phyloP scores from a whole-genome alignment of 768 basidiomycete genomes.

The Thelephora ganbajun region DNA sequence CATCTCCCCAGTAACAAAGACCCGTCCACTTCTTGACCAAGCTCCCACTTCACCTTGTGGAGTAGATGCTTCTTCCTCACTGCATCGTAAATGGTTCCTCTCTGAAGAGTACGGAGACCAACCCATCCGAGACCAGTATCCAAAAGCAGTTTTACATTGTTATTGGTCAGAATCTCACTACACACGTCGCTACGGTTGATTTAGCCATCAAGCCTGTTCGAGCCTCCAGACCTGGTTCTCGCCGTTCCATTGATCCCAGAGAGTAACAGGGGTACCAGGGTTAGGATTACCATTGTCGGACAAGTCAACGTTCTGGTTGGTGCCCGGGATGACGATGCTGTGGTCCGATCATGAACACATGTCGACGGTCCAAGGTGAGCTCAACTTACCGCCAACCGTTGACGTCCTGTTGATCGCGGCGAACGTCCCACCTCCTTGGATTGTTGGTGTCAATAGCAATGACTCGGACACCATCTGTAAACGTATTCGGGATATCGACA shows the following conservation, averaged over 20 bases:
- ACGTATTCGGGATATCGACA: conserved; percentile 10
- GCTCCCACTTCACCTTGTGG: conserved; percentile 8
- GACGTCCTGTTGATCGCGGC: conserved; percentile 26
- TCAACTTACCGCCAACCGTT: conserved; percentile 27
- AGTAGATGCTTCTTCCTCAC: conserved; percentile 12
- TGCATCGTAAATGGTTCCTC: conserved; percentile 29
- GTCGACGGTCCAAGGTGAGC: background rate
- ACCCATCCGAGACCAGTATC: too few relatives aligned
- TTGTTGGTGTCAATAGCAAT: conserved; percentile 22
- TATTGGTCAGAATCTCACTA: too few relatives aligned
- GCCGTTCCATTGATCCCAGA: conserved; percentile 37
- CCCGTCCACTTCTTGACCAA: conserved; percentile 14
- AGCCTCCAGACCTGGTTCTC: conserved; percentile 42
- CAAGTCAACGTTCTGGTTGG: conserved; percentile 32
- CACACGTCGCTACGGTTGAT: background rate
- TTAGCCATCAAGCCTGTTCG: conserved; percentile 10
- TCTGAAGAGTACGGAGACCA: too few relatives aligned
- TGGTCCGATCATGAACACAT: background rate
- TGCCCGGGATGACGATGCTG: conserved; percentile 34
- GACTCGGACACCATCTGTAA: conserved; percentile 25
- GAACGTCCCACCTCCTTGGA: conserved; percentile 31
- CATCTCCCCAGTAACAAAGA: conserved; percentile 8
- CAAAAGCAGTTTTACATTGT: too few relatives aligned
- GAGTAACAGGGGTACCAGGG: conserved; percentile 28
- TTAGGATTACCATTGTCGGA: conserved; percentile 28